Evolutionary conservation across 495 filamentous ascomycete genomes (phyloP).

Genomic region (Talaromyces thailandensis): DNA sequence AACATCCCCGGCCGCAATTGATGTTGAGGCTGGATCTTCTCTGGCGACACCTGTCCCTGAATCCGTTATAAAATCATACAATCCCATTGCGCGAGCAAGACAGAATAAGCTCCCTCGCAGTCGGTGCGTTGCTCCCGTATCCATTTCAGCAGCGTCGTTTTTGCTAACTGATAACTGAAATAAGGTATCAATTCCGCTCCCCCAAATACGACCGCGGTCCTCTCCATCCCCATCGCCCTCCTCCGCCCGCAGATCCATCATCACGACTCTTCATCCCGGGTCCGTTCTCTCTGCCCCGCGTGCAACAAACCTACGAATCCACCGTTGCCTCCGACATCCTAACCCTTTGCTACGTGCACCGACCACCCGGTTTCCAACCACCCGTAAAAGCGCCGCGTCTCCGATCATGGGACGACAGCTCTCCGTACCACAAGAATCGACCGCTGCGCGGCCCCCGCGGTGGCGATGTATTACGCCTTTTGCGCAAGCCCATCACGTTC

Average conservation of each 20-base stretch:
- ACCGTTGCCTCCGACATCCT: slow-evolving; percentile 87
- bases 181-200: slow-evolving; percentile 83
- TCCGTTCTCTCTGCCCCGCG: slow-evolving; percentile 80
- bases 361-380: slow-evolving; percentile 60
- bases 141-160: too few species aligned
- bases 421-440: slow-evolving; percentile 88
- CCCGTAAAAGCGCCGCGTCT: slow-evolving; percentile 59
- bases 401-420: slow-evolving; percentile 79
- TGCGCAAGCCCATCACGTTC: slow-evolving; percentile 72
- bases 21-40: slow-evolving; percentile 30
- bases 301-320: slow-evolving; percentile 81
- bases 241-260: slow-evolving; percentile 69
- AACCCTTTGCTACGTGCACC: slow-evolving; percentile 77
- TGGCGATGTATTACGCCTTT: slow-evolving; percentile 53
- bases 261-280: slow-evolving; percentile 88
- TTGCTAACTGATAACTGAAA: slow-evolving; percentile 8
- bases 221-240: slow-evolving; percentile 85
- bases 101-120: slow-evolving; percentile 53
- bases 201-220: slow-evolving; percentile 92
- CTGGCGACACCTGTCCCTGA: slow-evolving; percentile 18
- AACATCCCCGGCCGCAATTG: slow-evolving; percentile 22
- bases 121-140: slow-evolving; percentile 51
- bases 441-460: slow-evolving; percentile 76
- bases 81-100: slow-evolving; percentile 46
- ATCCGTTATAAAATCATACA: slow-evolving; percentile 34